Percentiles rank a stretch among this genome's conserved stretches.
Conservation (phyloP, 169 alveolate genomes). For the Toxoplasma gondii region DNA sequence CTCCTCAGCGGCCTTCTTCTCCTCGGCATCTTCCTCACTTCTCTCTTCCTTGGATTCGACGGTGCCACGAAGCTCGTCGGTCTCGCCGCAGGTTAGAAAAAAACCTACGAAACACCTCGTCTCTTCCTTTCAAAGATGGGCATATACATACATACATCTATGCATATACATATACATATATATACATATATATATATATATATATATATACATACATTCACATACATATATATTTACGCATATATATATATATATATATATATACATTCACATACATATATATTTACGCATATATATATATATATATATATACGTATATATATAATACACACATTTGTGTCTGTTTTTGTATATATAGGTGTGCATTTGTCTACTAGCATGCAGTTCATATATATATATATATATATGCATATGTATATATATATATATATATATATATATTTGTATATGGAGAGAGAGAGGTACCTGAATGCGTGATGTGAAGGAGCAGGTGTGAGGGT, state of each 20-base stretch:
- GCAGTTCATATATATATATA: no score
- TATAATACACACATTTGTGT: not conserved
- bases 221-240: not conserved
- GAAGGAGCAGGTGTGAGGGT: no score
- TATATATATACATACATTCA: no score
- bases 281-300: not conserved
- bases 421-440: no score
- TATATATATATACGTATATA: not conserved
- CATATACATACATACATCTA: no score
- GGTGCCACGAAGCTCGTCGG: constrained; percentile 10
- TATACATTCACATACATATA: not conserved
- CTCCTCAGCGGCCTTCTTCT: not conserved
- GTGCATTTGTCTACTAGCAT: not conserved
- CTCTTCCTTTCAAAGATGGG: no score
- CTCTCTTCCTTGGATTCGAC: not conserved
- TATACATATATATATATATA: no score
- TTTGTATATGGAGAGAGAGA: no score
- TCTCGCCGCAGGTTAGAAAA: not conserved
- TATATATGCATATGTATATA: no score
- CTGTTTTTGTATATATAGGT: not conserved
- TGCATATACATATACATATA: no score
- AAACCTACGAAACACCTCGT: no score
- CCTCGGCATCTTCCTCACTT: not conserved
- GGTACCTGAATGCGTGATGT: no score
- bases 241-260: not conserved